These are phyloP conservation scores for Sclerotinia nivalis DNA, from an alignment of 2,329 filamentous ascomycete genomes.

Conservation along the genomic window DNA sequence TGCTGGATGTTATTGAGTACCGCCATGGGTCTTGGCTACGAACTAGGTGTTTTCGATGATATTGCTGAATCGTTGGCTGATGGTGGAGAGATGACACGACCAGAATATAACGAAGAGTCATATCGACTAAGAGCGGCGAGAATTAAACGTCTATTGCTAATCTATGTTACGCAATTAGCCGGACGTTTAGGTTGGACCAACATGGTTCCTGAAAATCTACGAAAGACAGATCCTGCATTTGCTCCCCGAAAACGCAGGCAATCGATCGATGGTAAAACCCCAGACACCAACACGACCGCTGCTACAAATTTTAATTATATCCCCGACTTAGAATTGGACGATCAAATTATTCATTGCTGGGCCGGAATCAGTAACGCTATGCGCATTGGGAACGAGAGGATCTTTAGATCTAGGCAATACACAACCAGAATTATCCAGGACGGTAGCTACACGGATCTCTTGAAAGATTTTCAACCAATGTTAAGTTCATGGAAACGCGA, in stretches of 20 bases:
- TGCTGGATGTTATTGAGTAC: constrained; percentile 97
- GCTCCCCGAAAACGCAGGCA: constrained; percentile 44
- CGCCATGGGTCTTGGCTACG: constrained; percentile 84
- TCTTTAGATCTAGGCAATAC: constrained; percentile 84
- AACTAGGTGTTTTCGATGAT: constrained; percentile 92
- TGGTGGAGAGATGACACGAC: constrained; percentile 58
- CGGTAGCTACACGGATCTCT: constrained; percentile 76
- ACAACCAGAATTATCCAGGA: constrained; percentile 87
- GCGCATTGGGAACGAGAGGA: constrained; percentile 82
- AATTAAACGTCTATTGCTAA: constrained; percentile 81
- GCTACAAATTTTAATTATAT: constrained; percentile 65
- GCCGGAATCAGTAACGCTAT: constrained; percentile 89
- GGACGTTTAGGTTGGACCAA: constrained; percentile 89
- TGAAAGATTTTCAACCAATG: constrained; percentile 79
- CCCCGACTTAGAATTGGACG: constrained; percentile 65
- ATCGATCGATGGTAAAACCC: constrained; percentile 58
- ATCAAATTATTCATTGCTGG: constrained; percentile 84
- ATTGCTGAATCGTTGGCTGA: constrained; percentile 70
- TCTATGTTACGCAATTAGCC: constrained; percentile 92
- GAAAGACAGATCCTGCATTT: constrained; percentile 58
- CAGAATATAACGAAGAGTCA: constrained; percentile 71
- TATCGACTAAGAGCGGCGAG: constrained; percentile 78
- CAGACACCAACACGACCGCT: constrained; percentile 57
- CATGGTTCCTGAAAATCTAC: constrained; percentile 76
- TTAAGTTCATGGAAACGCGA: constrained; percentile 77